Percentiles rank a stretch among this genome's conserved stretches.
Conservation (phyloP, 2,329 filamentous ascomycete genomes). For the Aspergillus tamarii region DNA sequence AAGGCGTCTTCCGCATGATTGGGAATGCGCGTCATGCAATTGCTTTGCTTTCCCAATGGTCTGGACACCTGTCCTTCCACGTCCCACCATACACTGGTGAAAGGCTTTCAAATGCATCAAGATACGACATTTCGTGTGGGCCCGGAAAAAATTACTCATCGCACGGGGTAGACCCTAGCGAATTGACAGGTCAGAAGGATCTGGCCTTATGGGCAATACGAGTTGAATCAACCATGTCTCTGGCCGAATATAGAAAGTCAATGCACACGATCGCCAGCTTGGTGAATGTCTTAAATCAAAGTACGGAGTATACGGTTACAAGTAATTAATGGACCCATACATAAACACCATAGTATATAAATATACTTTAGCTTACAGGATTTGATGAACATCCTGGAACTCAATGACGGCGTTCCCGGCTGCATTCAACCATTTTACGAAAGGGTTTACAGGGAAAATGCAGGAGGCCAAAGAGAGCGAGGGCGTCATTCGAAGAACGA, state of each 20-base stretch:
- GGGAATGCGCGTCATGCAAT: constrained; percentile 11
- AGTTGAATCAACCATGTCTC: background rate
- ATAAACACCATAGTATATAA: background rate
- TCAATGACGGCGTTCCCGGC: background rate
- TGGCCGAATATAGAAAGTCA: background rate
- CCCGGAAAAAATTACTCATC: constrained; percentile 6
- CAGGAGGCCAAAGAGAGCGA: background rate
- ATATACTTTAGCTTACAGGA: background rate
- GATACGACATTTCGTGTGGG: background rate
- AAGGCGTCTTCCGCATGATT: background rate
- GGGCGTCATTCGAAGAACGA: background rate
- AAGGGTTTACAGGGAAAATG: background rate
- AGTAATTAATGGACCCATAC: background rate
- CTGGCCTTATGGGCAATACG: background rate
- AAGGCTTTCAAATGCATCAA: background rate
- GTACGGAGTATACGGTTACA: background rate
- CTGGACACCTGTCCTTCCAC: background rate
- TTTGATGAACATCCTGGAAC: background rate
- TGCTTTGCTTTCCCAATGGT: background rate
- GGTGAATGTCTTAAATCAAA: background rate
- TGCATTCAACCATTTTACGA: background rate
- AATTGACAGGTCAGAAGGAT: constrained; percentile 8
- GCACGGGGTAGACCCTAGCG: background rate
- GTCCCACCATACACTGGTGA: background rate
- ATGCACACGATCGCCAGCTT: background rate